Evolutionary conservation across 202 grass and related monocot genomes (phyloP).

Genomic region (Setaria italica): DNA sequence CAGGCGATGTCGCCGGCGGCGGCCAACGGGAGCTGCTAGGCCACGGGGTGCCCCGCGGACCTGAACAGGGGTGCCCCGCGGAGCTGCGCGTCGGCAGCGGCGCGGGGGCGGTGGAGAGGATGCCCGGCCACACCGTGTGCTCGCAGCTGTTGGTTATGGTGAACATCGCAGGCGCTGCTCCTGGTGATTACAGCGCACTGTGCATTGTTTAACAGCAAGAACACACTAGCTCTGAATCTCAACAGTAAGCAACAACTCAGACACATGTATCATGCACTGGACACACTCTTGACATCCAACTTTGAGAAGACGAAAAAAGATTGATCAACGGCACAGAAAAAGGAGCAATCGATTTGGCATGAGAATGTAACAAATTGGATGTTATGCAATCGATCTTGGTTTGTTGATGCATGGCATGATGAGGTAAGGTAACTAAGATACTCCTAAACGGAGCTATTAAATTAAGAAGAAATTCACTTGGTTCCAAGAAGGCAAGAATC

Average conservation of each 20-base stretch:
- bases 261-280: background rate
- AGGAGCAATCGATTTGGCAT: background rate
- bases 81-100: conserved; percentile 40
- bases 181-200: conserved; percentile 25
- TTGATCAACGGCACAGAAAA: too few relatives aligned
- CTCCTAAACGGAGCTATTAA: background rate
- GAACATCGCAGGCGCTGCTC: conserved; percentile 33
- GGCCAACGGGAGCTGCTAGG: conserved; percentile 48
- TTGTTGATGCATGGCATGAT: conserved; percentile 5
- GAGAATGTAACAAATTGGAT: background rate
- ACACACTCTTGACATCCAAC: too few relatives aligned
- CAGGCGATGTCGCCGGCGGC: background rate
- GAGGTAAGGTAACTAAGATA: background rate
- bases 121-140: background rate
- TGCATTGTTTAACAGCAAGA: background rate
- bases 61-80: conserved; percentile 63
- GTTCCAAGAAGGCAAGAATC: background rate
- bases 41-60: conserved; percentile 61
- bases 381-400: conserved; percentile 18
- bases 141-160: conserved; percentile 60
- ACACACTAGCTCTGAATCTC: background rate
- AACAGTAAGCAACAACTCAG: background rate
- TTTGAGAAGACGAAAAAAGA: too few relatives aligned
- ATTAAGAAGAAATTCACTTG: background rate
- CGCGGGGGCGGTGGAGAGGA: conserved; percentile 52